phyloP scores from a whole-genome alignment of 148 eudicot species.

The Heliosperma pusillum region DNA sequence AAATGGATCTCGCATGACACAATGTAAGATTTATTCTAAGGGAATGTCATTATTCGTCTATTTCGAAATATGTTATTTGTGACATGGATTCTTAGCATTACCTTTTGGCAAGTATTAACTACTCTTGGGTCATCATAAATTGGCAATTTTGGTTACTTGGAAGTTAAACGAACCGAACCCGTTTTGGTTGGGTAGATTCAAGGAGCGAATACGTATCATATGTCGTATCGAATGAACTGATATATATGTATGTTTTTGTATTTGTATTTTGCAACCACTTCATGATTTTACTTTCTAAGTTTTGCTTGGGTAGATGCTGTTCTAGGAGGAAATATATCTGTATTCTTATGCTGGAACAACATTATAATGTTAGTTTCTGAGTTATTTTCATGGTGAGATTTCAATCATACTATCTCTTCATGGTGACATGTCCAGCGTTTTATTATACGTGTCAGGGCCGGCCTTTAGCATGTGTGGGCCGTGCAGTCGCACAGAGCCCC shows the following conservation, averaged over 20 bases:
- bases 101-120: not conserved
- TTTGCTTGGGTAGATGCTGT: not conserved
- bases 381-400: not conserved
- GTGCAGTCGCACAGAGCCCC: too few relatives aligned
- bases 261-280: not conserved
- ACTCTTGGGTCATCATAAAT: not conserved
- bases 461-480: too few relatives aligned
- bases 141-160: not conserved
- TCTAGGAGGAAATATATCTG: too few relatives aligned
- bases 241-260: not conserved
- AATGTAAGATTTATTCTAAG: slow-evolving; percentile 41
- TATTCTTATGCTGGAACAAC: too few relatives aligned
- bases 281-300: not conserved
- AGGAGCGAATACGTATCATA: not conserved
- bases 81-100: not conserved
- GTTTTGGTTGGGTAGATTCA: too few relatives aligned
- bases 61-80: not conserved
- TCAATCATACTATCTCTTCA: not conserved
- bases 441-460: too few relatives aligned
- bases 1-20: slow-evolving; percentile 61
- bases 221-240: not conserved
- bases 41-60: not conserved
- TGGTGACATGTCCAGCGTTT: not conserved
- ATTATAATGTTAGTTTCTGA: too few relatives aligned
- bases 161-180: not conserved